Conservation (phyloP, 2,329 filamentous ascomycete genomes). For the Lecanicillium sp. region DNA sequence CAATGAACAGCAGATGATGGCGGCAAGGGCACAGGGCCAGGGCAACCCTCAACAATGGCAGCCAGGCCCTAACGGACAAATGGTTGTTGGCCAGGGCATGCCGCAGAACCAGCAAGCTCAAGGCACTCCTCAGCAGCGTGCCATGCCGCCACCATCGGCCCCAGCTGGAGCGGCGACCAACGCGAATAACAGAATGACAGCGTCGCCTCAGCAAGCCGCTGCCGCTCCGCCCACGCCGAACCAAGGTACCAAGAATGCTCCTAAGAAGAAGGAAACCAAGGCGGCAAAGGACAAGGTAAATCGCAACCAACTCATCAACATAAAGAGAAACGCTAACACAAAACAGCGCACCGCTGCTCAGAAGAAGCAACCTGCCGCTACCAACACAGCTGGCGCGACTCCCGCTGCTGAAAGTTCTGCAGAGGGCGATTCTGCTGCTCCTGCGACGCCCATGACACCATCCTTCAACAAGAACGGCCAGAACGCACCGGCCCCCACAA, state of each 20-base stretch:
- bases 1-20: constrained; percentile 56
- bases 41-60: constrained; percentile 34
- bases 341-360: constrained; percentile 34
- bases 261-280: constrained; percentile 71
- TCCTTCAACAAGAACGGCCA: constrained; percentile 44
- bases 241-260: constrained; percentile 64
- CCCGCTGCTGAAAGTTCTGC: constrained; percentile 50
- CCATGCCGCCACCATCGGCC: constrained; percentile 62
- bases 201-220: constrained; percentile 57
- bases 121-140: constrained; percentile 65
- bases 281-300: constrained; percentile 61
- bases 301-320: constrained; percentile 4
- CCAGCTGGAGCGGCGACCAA: constrained; percentile 42
- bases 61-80: constrained; percentile 35
- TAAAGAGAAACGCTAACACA: constrained; percentile 26
- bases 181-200: constrained; percentile 49
- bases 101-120: constrained; percentile 45
- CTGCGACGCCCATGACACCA: constrained; percentile 59
- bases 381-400: constrained; percentile 42
- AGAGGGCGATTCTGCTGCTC: constrained; percentile 54
- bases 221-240: constrained; percentile 71
- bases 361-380: constrained; percentile 33
- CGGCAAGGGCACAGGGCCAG: constrained; percentile 33
- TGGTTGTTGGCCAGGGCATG: constrained; percentile 33
- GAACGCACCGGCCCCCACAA: constrained; percentile 29